Evolutionary conservation across 2,329 filamentous ascomycete genomes (phyloP).

Genomic region (Aspergillus quadrilineatus): DNA sequence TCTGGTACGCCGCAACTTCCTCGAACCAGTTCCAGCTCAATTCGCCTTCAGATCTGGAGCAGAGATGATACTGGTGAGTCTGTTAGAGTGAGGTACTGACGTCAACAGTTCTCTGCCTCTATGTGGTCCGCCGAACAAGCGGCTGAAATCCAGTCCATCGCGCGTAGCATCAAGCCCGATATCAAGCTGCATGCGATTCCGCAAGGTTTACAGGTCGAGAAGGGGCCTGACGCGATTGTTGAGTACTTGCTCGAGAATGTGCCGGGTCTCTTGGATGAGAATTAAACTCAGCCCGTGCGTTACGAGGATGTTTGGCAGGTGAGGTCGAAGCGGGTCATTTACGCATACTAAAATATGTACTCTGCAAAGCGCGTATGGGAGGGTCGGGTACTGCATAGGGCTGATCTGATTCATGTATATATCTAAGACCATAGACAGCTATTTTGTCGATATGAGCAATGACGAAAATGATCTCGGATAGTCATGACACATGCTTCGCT

Average conservation of each 20-base stretch:
- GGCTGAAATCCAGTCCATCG: slow-evolving; percentile 38
- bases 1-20: slow-evolving; percentile 45
- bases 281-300: background rate
- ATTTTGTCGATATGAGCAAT: too few species aligned
- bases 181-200: slow-evolving; percentile 47
- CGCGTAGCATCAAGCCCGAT: slow-evolving; percentile 35
- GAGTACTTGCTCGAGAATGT: slow-evolving; percentile 44
- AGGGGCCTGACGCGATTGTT: slow-evolving; percentile 44
- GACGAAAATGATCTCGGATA: too few species aligned
- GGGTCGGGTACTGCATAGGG: too few species aligned
- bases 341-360: too few species aligned
- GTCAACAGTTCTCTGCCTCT: slow-evolving; percentile 59
- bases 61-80: background rate
- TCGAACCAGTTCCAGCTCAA: background rate
- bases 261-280: slow-evolving; percentile 36
- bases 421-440: too few species aligned
- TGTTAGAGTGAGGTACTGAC: slow-evolving; percentile 8
- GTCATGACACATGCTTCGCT: too few species aligned
- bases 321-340: too few species aligned
- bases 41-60: background rate
- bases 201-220: slow-evolving; percentile 43
- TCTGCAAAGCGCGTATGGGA: too few species aligned
- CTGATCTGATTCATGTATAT: too few species aligned
- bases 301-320: too few species aligned
- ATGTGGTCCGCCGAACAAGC: slow-evolving; percentile 54